Percentiles rank a stretch among this genome's conserved stretches.
phyloP scores from a whole-genome alignment of 305 asterid genomes.

The Fraxinus velutina region DNA sequence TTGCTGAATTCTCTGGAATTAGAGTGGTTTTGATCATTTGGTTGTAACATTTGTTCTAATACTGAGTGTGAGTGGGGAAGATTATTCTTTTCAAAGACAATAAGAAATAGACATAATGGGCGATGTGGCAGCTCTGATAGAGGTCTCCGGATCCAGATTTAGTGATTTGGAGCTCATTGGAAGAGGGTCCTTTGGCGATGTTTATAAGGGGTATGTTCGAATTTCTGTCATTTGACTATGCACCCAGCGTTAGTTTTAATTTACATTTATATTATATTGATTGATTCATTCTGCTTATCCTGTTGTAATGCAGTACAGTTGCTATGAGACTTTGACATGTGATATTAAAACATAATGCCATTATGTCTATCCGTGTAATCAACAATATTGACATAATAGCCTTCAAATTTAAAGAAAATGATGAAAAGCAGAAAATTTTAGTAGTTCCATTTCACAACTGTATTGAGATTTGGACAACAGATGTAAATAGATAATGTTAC shows the following conservation, averaged over 20 bases:
- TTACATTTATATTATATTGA: constrained; percentile 2
- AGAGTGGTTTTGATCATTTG: constrained; percentile 26
- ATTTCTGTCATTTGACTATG: constrained; percentile 11
- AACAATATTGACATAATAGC: not conserved
- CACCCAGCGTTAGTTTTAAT: constrained; percentile 13
- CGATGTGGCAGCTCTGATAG: constrained; percentile 69
- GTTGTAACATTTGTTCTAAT: constrained; percentile 19
- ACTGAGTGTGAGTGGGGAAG: constrained; percentile 29
- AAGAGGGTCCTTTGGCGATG: constrained; percentile 93
- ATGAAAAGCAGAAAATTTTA: not conserved
- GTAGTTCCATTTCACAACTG: not conserved
- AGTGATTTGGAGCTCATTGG: constrained; percentile 86
- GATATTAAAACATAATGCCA: not conserved
- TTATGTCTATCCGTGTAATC: not conserved
- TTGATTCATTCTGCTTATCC: constrained; percentile 4
- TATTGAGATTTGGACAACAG: not conserved
- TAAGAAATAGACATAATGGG: constrained; percentile 43
- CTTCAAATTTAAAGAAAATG: constrained; percentile 1
- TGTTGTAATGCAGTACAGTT: not conserved
- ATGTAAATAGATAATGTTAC: not conserved
- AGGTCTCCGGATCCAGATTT: constrained; percentile 82
- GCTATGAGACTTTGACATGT: not conserved
- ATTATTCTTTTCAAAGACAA: not conserved
- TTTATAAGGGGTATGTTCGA: constrained; percentile 71
- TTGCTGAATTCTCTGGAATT: constrained; percentile 11